Base-by-base conservation (phyloP, 768 basidiomycete genomes). In the Russula sp. region DNA sequence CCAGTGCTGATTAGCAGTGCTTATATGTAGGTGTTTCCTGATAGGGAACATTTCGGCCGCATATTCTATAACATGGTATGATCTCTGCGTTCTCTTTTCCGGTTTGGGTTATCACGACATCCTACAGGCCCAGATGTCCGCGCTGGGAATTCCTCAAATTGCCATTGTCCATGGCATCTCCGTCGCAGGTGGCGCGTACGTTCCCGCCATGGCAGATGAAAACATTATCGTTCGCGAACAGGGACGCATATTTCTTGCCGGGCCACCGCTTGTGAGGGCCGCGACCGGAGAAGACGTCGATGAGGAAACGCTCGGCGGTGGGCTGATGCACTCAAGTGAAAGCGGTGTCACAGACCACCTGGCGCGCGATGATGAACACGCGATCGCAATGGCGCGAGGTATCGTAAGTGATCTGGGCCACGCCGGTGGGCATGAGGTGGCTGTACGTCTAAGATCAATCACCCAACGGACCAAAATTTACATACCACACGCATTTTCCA, bases 41-140 rank as follows among this genome's bases (percentile, higher is more conserved):
- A 97, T 78, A 91, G 87, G 73, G 89, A 96, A 67, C 93, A 98
- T 73, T 98, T 98, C 70, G 94, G 94, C 5, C 84, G 94, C 6
- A 96, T 97, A 72, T 98, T 98, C 77, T 97, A 94, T 74, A 97
- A 98, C 71, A 96, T 96, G 93, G 94, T 89, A 62, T 53, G 79
- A 42, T 10, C 44, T 48, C 24, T n/a, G 48, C 55, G 34, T 59
- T 48, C 4, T 6, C 3, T 11, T 49, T 8, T 40, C 34, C 46
- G 20, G 13, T 36, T 36, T 16, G 10, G 24, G 5, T n/a, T 8
- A 13, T 26, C 24, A 36, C 24, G 20, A 38, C 9, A 14, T 24
- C 18, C 57, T 49, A 24, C 70, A 92, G 90, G 90, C 91, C 6
- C 92, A 93, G 79, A 90, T 96, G 90, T 95, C 93, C 54, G 92